These are phyloP conservation scores for Aspergillus nanangensis DNA, from an alignment of 495 filamentous ascomycete genomes.

Conservation along the genomic window DNA sequence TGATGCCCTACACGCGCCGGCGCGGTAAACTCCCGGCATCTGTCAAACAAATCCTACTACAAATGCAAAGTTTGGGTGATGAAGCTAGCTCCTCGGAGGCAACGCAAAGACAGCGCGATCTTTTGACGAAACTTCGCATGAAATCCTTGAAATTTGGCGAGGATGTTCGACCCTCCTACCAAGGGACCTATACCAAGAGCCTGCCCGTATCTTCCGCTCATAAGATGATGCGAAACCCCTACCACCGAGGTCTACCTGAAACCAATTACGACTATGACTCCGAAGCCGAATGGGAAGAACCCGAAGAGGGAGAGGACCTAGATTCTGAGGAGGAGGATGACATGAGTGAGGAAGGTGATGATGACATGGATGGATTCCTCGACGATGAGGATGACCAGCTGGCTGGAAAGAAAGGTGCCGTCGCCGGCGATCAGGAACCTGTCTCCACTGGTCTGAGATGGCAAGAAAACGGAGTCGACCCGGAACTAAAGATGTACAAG, in stretches of 20 bases:
- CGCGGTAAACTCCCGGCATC: constrained; percentile 49
- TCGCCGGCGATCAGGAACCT: constrained; percentile 71
- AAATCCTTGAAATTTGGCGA: constrained; percentile 80
- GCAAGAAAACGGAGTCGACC: constrained; percentile 54
- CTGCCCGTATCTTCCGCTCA: constrained; percentile 43
- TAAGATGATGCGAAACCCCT: constrained; percentile 68
- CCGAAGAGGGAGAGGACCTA: constrained; percentile 74
- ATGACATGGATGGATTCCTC: constrained; percentile 52
- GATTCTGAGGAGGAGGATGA: constrained; percentile 75
- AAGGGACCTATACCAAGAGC: constrained; percentile 70
- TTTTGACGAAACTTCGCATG: constrained; percentile 59
- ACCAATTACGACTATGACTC: constrained; percentile 95
- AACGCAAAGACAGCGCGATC: constrained; percentile 33
- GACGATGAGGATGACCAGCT: constrained; percentile 47
- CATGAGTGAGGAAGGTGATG: constrained; percentile 47
- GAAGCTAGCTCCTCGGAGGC: constrained; percentile 13
- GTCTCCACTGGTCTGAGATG: constrained; percentile 75
- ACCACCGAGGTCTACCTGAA: constrained; percentile 55
- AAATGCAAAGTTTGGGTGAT: constrained; percentile 38
- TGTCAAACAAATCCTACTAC: constrained; percentile 64
- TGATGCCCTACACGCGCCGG: constrained; percentile 47
- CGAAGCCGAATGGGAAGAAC: constrained; percentile 89
- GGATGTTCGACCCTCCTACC: constrained; percentile 88
- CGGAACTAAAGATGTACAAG: constrained; percentile 49
- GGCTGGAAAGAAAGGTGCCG: constrained; percentile 38